Conservation (phyloP, 495 filamentous ascomycete species). For the Mytilinidion resinicola region DNA sequence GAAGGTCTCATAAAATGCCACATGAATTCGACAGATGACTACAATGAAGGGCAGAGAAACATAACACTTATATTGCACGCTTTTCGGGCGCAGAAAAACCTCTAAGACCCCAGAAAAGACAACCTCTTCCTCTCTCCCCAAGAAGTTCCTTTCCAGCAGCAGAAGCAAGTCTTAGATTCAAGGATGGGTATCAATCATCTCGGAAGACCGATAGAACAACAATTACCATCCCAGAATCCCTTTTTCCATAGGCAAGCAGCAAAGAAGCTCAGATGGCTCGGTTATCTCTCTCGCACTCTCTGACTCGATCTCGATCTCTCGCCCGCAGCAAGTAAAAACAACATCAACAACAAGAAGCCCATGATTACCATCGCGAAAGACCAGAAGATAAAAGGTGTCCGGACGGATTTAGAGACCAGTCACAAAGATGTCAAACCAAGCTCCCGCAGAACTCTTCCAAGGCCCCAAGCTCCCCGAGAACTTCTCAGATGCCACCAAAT, state of each 20-base stretch:
- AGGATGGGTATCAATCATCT: slow-evolving; percentile 7
- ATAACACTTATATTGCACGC: no score
- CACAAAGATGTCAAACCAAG: neutral
- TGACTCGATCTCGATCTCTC: no score
- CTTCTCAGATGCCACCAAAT: no score
- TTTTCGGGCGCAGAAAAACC: no score
- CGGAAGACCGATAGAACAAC: neutral
- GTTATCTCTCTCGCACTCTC: neutral
- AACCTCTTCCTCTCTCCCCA: no score
- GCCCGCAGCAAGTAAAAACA: neutral
- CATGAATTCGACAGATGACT: no score
- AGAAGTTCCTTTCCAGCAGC: neutral
- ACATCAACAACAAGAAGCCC: neutral
- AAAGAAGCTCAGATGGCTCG: neutral
- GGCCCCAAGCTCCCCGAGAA: no score
- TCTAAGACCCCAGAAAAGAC: no score
- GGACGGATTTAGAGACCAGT: slow-evolving; percentile 1
- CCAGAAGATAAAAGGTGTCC: slow-evolving; percentile 3
- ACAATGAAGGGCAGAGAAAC: no score
- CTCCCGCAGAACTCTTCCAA: no score
- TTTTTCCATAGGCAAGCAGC: neutral
- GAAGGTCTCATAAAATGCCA: no score
- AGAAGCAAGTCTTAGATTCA: neutral
- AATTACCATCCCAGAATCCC: neutral
- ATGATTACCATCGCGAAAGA: slow-evolving; percentile 4